A percentile compares a stretch with the other conserved stretches of the same genome.
These are phyloP conservation scores for Pseudonitzschia pungens DNA, from an alignment of 108 stramenopile genomes.

Conservation along the genomic window DNA sequence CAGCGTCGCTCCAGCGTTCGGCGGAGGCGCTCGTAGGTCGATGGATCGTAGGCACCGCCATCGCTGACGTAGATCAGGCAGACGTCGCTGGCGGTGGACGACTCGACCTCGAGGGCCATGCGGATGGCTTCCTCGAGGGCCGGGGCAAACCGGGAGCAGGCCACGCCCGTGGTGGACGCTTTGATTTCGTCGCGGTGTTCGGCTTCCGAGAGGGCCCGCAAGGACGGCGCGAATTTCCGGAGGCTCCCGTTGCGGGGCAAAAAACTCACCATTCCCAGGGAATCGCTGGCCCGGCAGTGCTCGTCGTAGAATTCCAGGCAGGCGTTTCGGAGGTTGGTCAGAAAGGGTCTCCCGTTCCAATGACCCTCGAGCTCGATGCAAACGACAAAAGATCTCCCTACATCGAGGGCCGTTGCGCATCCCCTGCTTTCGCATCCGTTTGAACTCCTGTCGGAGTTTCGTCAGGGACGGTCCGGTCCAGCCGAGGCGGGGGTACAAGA, in stretches of 20 bases:
- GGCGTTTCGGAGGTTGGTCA: constrained; percentile 13
- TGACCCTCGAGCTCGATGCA: constrained; percentile 32
- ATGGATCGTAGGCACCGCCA: constrained; percentile 20
- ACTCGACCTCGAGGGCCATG: constrained; percentile 19
- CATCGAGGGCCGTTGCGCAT: constrained; percentile 24
- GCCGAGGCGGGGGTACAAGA: neutral
- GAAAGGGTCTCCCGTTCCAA: constrained; percentile 8
- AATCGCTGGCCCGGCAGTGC: constrained; percentile 22
- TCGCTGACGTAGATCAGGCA: constrained; percentile 33
- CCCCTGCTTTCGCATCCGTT: constrained; percentile 22
- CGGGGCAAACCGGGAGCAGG: constrained; percentile 10
- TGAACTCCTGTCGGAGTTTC: constrained; percentile 12
- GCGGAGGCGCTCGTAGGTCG: constrained; percentile 8
- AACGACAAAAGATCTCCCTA: constrained; percentile 31
- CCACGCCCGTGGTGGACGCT: constrained; percentile 10
- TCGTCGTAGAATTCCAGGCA: constrained; percentile 21
- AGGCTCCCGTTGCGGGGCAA: constrained; percentile 8
- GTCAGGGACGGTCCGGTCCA: constrained; percentile 1
- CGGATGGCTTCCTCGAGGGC: constrained; percentile 20
- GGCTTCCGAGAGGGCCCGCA: constrained; percentile 9
- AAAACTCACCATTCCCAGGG: constrained; percentile 28
- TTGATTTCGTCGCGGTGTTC: constrained; percentile 18
- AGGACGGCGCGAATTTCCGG: neutral
- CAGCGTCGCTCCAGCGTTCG: constrained; percentile 14
- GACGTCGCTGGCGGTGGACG: constrained; percentile 25